These are phyloP conservation scores for Bauhinia variegata DNA, from an alignment of 306 rosid species.

Conservation along the genomic window DNA sequence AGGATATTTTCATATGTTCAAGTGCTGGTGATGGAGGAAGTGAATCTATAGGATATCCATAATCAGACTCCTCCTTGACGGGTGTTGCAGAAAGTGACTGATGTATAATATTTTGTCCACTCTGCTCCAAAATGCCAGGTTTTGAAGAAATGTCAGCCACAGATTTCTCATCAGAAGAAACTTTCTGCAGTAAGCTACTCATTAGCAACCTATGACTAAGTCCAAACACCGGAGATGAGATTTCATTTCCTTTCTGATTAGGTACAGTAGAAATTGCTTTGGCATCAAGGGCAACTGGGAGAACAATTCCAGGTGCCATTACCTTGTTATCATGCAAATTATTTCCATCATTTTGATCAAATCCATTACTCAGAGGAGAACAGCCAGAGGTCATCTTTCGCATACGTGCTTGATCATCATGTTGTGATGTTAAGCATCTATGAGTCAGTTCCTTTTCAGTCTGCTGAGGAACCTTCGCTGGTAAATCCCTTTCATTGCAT, in stretches of 20 bases:
- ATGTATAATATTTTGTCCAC: constrained; percentile 36
- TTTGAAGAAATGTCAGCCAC: constrained; percentile 48
- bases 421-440: constrained; percentile 40
- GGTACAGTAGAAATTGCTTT: constrained; percentile 45
- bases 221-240: constrained; percentile 68
- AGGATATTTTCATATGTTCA: constrained; percentile 92
- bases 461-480: constrained; percentile 35
- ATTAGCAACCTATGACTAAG: constrained; percentile 68
- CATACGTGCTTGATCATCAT: constrained; percentile 43
- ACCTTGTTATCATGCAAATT: constrained; percentile 35
- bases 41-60: constrained; percentile 52
- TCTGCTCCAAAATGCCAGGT: constrained; percentile 56
- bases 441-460: constrained; percentile 45
- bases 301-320: constrained; percentile 44
- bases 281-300: constrained; percentile 40
- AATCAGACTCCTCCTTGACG: constrained; percentile 48
- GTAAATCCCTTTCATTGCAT: constrained; percentile 33
- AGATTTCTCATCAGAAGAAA: constrained; percentile 56
- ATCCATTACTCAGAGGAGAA: constrained; percentile 40
- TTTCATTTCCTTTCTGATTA: constrained; percentile 49
- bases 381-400: constrained; percentile 33
- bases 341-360: constrained; percentile 36
- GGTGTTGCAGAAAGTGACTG: constrained; percentile 47
- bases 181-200: constrained; percentile 67
- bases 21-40: constrained; percentile 93